These are phyloP conservation scores for Phylloporus sp. DNA, from an alignment of 768 basidiomycete species.

Conservation along the genomic window DNA sequence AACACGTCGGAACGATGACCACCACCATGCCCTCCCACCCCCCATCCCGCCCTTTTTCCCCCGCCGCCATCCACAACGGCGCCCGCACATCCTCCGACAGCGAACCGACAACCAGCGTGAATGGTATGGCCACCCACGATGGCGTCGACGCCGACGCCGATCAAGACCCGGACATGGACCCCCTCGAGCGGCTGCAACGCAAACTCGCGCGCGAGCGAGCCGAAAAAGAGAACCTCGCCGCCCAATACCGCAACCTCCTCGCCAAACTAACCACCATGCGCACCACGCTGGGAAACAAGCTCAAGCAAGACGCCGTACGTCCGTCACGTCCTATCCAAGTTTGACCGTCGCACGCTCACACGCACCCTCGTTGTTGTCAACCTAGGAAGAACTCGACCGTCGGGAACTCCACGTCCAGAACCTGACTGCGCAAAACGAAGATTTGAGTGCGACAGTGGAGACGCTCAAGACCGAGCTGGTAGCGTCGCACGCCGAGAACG, in stretches of 20 bases:
- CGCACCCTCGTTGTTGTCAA: constrained; percentile 1
- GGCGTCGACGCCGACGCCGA: constrained; percentile 39
- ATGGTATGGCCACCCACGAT: constrained; percentile 33
- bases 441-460: constrained; percentile 63
- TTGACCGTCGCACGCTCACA: no score
- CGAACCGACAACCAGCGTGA: constrained; percentile 34
- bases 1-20: constrained; percentile 4
- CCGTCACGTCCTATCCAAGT: not conserved
- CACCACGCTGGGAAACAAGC: constrained; percentile 86
- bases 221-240: constrained; percentile 83
- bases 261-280: constrained; percentile 91
- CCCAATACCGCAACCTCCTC: constrained; percentile 82
- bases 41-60: constrained; percentile 31
- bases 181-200: constrained; percentile 55
- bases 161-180: constrained; percentile 43
- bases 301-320: constrained; percentile 93
- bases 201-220: constrained; percentile 72
- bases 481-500: constrained; percentile 68
- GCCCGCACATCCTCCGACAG: constrained; percentile 39
- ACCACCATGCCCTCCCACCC: constrained; percentile 21
- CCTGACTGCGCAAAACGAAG: constrained; percentile 72
- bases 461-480: constrained; percentile 79
- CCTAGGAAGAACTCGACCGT: constrained; percentile 96
- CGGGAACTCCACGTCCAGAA: constrained; percentile 80
- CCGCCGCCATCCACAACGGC: constrained; percentile 15